Evolutionary conservation across 768 basidiomycete genomes (phyloP).

Genomic region (Clathrus columnatus): DNA sequence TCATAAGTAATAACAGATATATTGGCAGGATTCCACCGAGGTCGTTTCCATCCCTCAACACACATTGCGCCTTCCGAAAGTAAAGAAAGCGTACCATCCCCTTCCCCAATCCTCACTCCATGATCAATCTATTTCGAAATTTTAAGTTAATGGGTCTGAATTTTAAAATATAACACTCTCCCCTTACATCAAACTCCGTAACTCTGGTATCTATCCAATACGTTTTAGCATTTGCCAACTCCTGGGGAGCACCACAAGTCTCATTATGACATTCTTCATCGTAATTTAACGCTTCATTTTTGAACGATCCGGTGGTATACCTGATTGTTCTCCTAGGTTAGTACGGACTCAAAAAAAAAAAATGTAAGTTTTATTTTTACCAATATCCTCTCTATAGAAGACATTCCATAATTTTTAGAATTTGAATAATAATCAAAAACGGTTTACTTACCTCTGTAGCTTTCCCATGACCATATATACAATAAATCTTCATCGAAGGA

Average conservation of each 20-base stretch:
- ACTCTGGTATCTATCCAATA: slow-evolving; percentile 74
- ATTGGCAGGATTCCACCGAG: slow-evolving; percentile 86
- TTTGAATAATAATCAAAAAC: background rate
- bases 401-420: no score
- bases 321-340: slow-evolving; percentile 22
- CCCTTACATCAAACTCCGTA: background rate
- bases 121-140: slow-evolving; percentile 32
- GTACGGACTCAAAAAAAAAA: background rate
- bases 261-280: slow-evolving; percentile 6
- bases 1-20: slow-evolving; percentile 83
- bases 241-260: slow-evolving; percentile 37
- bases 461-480: slow-evolving; percentile 92
- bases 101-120: slow-evolving; percentile 90
- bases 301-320: slow-evolving; percentile 67
- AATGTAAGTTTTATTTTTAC: slow-evolving; percentile 30
- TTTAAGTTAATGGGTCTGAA: background rate
- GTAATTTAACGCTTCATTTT: slow-evolving; percentile 17
- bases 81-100: slow-evolving; percentile 87
- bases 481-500: slow-evolving; percentile 86
- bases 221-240: slow-evolving; percentile 44
- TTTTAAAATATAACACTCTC: background rate
- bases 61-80: slow-evolving; percentile 93
- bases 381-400: slow-evolving; percentile 69
- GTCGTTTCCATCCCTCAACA: slow-evolving; percentile 85
- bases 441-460: slow-evolving; percentile 70